Percentiles rank a stretch among this genome's conserved stretches.
Evolutionary conservation across 257 asterid genomes (phyloP).

Genomic region (Scutellaria minor): DNA sequence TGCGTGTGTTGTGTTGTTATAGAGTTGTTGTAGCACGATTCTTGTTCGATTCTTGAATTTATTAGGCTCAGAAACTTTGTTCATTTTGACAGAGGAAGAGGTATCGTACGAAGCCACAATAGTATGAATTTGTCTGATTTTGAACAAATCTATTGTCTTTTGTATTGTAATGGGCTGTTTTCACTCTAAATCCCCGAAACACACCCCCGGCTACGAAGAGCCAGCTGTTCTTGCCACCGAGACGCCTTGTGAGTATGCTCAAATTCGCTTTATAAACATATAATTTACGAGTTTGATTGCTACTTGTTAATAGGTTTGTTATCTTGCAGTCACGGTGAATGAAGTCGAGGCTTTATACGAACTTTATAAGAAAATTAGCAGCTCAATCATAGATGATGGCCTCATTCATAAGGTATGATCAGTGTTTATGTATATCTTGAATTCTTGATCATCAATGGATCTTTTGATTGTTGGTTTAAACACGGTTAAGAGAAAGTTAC

Average conservation of each 20-base stretch:
- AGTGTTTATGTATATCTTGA: neutral
- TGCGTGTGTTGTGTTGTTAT: neutral
- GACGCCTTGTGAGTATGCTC: conserved; percentile 81
- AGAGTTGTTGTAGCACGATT: neutral
- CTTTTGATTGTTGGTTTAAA: no score
- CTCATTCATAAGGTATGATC: conserved; percentile 83
- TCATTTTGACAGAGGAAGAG: conserved; percentile 32
- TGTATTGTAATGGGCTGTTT: conserved; percentile 69
- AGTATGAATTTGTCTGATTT: conserved; percentile 34
- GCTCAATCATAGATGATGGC: conserved; percentile 79
- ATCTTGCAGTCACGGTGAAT: conserved; percentile 72
- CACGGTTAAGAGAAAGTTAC: no score
- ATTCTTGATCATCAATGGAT: no score
- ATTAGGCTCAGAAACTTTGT: neutral
- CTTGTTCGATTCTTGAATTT: neutral
- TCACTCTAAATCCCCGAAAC: conserved; percentile 52
- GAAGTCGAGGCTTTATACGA: conserved; percentile 89
- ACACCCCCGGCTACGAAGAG: conserved; percentile 79
- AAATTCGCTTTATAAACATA: neutral
- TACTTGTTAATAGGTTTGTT: neutral
- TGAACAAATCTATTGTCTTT: conserved; percentile 29
- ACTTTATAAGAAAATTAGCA: conserved; percentile 81
- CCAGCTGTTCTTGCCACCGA: conserved; percentile 84
- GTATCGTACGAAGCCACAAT: conserved; percentile 26
- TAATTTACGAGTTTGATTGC: neutral